phyloP scores from a whole-genome alignment of 2,329 filamentous ascomycete species.

The Pseudogymnoascus sp. region DNA sequence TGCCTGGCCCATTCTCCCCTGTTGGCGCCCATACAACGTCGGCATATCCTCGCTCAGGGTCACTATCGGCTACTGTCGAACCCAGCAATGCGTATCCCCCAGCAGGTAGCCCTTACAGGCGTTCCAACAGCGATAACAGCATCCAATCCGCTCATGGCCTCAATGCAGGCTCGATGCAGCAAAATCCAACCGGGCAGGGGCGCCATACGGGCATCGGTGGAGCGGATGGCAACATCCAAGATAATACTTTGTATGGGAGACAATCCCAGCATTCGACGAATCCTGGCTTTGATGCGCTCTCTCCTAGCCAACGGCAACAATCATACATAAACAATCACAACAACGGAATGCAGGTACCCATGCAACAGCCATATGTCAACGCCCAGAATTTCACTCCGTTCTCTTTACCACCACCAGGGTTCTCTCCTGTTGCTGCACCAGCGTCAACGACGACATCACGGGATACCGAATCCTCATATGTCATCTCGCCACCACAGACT shows the following conservation, averaged over 20 bases:
- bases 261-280: background rate
- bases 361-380: conserved; percentile 40
- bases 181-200: background rate
- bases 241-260: conserved; percentile 20
- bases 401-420: conserved; percentile 53
- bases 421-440: conserved; percentile 34
- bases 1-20: conserved; percentile 25
- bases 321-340: background rate
- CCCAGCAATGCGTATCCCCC: conserved; percentile 16
- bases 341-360: conserved; percentile 13
- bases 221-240: conserved; percentile 18
- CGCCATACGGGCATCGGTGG: conserved; percentile 9
- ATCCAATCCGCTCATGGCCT: conserved; percentile 19
- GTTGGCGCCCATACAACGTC: conserved; percentile 22
- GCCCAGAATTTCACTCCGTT: conserved; percentile 57
- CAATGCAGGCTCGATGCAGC: background rate
- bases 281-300: conserved; percentile 11
- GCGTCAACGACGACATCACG: conserved; percentile 24
- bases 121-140: conserved; percentile 26
- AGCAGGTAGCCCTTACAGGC: conserved; percentile 19
- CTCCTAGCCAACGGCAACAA: conserved; percentile 23
- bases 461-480: conserved; percentile 24
- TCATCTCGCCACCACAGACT: conserved; percentile 15
- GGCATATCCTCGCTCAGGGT: conserved; percentile 21
- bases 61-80: conserved; percentile 21